A percentile compares a stretch with the other conserved stretches of the same genome.
Evolutionary conservation across 305 asterid species (phyloP).

Genomic region (Salvia sclarea): DNA sequence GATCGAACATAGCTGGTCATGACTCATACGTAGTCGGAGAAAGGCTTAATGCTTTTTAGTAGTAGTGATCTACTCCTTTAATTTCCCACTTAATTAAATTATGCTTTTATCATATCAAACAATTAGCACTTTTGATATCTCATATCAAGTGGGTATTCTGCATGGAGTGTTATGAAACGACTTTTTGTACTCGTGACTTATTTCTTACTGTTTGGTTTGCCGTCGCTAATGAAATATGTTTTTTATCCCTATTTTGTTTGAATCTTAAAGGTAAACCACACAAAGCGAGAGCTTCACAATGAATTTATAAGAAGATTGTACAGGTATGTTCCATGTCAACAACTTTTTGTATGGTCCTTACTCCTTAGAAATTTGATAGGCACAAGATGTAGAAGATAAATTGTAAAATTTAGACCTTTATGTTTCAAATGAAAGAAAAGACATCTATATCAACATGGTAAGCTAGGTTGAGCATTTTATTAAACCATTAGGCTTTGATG

Average conservation of each 20-base stretch:
- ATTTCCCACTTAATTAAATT: background rate
- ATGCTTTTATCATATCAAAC: background rate
- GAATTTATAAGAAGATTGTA: conserved; percentile 63
- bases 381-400: background rate
- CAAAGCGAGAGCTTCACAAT: conserved; percentile 74
- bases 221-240: conserved; percentile 20
- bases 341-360: conserved; percentile 1
- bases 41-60: background rate
- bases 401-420: conserved; percentile 5
- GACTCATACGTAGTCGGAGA: background rate
- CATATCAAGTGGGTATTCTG: background rate
- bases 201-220: background rate
- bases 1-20: background rate
- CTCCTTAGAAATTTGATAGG: background rate
- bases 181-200: background rate
- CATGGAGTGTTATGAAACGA: background rate
- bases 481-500: background rate
- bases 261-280: conserved; percentile 64
- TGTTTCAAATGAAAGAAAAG: conserved; percentile 12
- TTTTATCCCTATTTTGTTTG: background rate
- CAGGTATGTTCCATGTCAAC: conserved; percentile 48
- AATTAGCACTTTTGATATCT: conserved; percentile 1
- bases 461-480: background rate
- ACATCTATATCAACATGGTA: background rate
- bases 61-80: background rate